Evolutionary conservation across 257 asterid genomes (phyloP).

Genomic region (Nicotiana tabacum): DNA sequence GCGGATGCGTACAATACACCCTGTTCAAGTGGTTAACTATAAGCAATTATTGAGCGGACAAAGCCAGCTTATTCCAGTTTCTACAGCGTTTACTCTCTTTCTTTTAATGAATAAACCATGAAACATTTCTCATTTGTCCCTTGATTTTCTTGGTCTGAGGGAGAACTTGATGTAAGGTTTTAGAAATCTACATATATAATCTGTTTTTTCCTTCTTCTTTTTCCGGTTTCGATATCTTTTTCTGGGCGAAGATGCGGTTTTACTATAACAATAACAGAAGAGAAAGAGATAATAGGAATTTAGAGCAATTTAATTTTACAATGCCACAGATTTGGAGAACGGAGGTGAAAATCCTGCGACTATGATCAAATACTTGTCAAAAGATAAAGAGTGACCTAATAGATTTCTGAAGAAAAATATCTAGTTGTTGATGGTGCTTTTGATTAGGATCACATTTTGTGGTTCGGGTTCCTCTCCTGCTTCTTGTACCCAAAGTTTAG

Average conservation of each 20-base stretch:
- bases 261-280: neutral
- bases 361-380: neutral
- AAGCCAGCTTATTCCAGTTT: neutral
- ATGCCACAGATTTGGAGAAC: neutral
- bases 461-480: neutral
- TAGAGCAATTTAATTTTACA: neutral
- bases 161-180: too few species aligned
- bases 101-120: neutral
- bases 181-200: too few species aligned
- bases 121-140: too few species aligned
- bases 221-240: neutral
- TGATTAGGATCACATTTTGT: neutral
- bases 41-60: neutral
- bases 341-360: neutral
- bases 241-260: too few species aligned
- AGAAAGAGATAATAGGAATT: too few species aligned
- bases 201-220: too few species aligned
- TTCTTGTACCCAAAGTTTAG: neutral
- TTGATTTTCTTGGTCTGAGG: too few species aligned
- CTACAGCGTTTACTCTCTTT: neutral
- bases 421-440: neutral
- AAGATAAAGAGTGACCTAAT: neutral
- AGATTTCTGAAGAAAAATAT: neutral
- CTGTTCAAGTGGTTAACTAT: neutral
- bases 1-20: fast-evolving